Conservation (phyloP, 1,139 yeast genomes). For the Kodamaea sp. region DNA sequence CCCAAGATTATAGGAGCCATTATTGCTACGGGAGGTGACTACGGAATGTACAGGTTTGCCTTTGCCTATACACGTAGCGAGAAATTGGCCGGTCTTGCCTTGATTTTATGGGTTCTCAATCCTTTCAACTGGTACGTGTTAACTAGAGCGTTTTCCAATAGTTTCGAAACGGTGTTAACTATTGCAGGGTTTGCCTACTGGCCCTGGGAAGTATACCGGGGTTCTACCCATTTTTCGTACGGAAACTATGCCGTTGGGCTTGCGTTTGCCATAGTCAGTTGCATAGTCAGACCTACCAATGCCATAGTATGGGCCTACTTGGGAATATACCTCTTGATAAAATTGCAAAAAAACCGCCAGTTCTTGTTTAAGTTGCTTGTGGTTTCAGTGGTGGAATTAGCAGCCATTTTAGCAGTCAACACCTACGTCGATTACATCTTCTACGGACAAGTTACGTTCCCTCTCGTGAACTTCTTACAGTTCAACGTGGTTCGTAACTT, state of each 20-base stretch:
- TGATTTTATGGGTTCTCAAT: constrained; percentile 60
- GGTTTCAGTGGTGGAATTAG: constrained; percentile 15
- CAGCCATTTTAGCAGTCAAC: constrained; percentile 34
- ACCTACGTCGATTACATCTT: constrained; percentile 56
- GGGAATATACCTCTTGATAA: constrained; percentile 42
- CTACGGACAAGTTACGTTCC: constrained; percentile 61
- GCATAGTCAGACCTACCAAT: constrained; percentile 83
- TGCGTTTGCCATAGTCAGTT: constrained; percentile 53
- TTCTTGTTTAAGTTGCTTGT: constrained; percentile 18
- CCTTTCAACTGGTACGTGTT: constrained; percentile 83
- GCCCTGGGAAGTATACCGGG: constrained; percentile 56
- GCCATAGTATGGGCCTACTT: constrained; percentile 69
- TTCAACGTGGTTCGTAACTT: constrained; percentile 75
- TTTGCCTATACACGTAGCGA: constrained; percentile 34
- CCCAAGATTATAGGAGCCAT: constrained; percentile 75
- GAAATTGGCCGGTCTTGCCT: constrained; percentile 45
- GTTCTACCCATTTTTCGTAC: constrained; percentile 6
- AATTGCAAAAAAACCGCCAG: constrained; percentile 6
- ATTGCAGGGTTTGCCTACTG: constrained; percentile 69
- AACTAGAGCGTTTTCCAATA: constrained; percentile 85
- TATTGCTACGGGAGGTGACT: constrained; percentile 74
- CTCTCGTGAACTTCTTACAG: constrained; percentile 66
- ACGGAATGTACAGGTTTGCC: constrained; percentile 53
- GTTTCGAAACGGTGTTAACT: constrained; percentile 75
- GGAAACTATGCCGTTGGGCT: constrained; percentile 13